Base-by-base conservation (phyloP, 2,329 filamentous ascomycete genomes). In the Fusarium clavum region DNA sequence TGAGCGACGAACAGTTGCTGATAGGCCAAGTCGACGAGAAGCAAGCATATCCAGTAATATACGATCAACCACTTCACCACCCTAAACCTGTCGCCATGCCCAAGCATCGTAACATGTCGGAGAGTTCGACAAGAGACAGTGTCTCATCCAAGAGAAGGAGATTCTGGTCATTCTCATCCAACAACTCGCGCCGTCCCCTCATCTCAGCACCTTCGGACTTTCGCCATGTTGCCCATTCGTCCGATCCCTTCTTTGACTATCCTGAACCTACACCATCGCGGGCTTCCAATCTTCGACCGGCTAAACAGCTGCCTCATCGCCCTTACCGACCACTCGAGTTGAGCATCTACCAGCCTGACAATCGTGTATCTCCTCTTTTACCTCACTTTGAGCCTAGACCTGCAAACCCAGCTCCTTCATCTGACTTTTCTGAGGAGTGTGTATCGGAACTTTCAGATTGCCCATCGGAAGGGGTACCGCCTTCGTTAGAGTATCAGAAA, bases 131-230 rank as follows among this genome's bases (percentile, higher is more conserved):
- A 75, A 80, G 68, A 80, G 82, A 72, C 65, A 81, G 78, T 66
- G 80, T 78, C 71, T 83, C 83, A 73, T 83, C 84, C 54, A 78
- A 80, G 72, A 85, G 81, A 77, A 85, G 80, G 74, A 80, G 81
- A 57, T 79, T 85, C 72, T 79, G 82, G 71, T 81, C 84, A 63
- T 80, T 82, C 63, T 79, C 81, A 57, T 78, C 81, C 55, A 79
- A 82, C 45, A 57, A 40, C 34, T 79, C 84, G 74, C 86, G 84
- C 78, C 82, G 85, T 77, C 85, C 85, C 76, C 81, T 82, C 64
- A 90, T 91, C 73, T 89, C 88, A 44, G 82, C 82, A 22, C 88
- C 88, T 6, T 84, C 84, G 49, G 82, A 90, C 76, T 91, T 91
- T 73, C 85, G 85, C 48, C 88, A 90, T 79, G 71, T 90, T 51